phyloP scores from a whole-genome alignment of 2,329 filamentous ascomycete species.

The Fusarium sp. region DNA sequence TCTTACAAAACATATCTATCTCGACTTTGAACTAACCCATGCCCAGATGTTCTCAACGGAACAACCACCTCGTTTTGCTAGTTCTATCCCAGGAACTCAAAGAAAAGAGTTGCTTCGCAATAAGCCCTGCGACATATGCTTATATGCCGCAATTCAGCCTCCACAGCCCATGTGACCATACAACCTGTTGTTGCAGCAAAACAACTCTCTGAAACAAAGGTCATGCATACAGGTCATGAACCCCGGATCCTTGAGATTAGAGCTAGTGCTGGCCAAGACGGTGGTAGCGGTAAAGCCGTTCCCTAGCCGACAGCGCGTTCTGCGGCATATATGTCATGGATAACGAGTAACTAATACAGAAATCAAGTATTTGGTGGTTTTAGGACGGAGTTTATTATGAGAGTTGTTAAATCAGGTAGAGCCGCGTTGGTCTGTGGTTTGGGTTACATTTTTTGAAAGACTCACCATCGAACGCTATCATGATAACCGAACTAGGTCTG shows the following conservation, averaged over 20 bases:
- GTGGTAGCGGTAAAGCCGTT: conserved; percentile 33
- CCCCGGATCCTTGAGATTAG: conserved; percentile 18
- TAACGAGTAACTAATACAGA: background rate
- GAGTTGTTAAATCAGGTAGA: background rate
- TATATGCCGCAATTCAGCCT: background rate
- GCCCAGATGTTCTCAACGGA: no score
- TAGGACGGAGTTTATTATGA: background rate
- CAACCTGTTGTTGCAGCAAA: background rate
- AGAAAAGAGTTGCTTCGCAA: background rate
- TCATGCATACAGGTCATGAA: background rate
- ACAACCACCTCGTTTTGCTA: no score
- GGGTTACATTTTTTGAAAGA: background rate
- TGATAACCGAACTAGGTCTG: background rate
- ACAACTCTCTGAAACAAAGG: conserved; percentile 5
- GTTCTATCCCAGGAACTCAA: no score
- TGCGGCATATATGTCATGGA: conserved; percentile 26
- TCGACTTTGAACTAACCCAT: no score
- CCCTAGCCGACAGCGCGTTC: conserved; percentile 39
- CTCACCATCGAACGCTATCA: background rate
- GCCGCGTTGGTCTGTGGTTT: background rate
- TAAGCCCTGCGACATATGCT: background rate
- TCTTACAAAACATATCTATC: background rate
- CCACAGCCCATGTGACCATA: background rate
- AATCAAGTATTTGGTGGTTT: background rate
- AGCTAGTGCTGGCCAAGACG: conserved; percentile 4